Percentiles rank a stretch among this genome's conserved stretches.
These are phyloP conservation scores for Candida nonsorbophila DNA, from an alignment of 805 yeast genomes.

Conservation along the genomic window DNA sequence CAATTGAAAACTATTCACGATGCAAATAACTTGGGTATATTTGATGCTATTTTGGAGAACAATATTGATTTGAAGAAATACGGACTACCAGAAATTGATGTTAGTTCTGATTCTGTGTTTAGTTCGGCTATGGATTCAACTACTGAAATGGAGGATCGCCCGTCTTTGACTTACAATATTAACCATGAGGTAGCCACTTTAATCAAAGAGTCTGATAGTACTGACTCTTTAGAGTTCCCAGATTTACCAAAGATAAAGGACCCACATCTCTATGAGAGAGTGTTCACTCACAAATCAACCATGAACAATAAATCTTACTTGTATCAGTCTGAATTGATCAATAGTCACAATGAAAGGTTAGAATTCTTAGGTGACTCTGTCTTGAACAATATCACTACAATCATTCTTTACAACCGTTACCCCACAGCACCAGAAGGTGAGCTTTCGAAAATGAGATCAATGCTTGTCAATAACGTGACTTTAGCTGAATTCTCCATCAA, in stretches of 20 bases:
- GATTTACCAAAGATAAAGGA: conserved; percentile 62
- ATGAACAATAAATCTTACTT: conserved; percentile 54
- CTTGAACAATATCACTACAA: conserved; percentile 65
- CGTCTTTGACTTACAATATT: not conserved
- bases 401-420: conserved; percentile 57
- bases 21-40: conserved; percentile 42
- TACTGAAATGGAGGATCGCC: conserved; percentile 1
- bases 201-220: conserved; percentile 1
- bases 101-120: not conserved
- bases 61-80: conserved; percentile 1
- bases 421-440: conserved; percentile 79
- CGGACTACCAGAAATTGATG: not conserved
- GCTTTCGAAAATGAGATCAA: conserved; percentile 63
- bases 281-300: conserved; percentile 76
- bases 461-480: conserved; percentile 66
- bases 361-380: conserved; percentile 92
- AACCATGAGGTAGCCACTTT: not conserved
- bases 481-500: conserved; percentile 63
- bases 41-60: conserved; percentile 30
- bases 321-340: conserved; percentile 51
- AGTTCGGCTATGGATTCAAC: too few relatives aligned
- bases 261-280: conserved; percentile 56
- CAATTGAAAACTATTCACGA: conserved; percentile 51
- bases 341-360: conserved; percentile 75
- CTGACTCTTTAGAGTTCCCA: conserved; percentile 39